phyloP scores from a whole-genome alignment of 306 rosid genomes.

The Canavalia ensiformis region DNA sequence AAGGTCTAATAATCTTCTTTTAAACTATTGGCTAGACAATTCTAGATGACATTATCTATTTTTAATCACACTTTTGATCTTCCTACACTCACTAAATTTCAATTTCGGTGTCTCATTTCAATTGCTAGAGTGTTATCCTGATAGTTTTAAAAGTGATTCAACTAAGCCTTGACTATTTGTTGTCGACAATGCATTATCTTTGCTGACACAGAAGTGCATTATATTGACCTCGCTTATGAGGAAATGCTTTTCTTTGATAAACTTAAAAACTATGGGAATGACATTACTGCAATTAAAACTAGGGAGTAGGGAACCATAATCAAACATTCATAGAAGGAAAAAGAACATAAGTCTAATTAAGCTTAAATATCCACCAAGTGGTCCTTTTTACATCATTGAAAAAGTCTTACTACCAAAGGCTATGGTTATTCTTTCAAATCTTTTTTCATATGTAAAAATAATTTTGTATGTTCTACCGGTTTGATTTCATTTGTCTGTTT shows the following conservation, averaged over 20 bases:
- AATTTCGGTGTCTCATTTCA: not conserved
- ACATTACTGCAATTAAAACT: not conserved
- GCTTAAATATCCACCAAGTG: not conserved
- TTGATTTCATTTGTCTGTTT: not conserved
- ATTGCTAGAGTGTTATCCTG: not conserved
- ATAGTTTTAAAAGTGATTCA: conserved; percentile 11
- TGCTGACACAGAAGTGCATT: not conserved
- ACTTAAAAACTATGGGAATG: not conserved
- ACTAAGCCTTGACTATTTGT: conserved; percentile 14
- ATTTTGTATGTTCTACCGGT: not conserved
- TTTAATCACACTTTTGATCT: not conserved
- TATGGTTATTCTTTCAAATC: not conserved
- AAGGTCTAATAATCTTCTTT: not conserved
- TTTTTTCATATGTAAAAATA: not conserved
- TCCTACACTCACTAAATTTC: not conserved
- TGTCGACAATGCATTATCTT: conserved; percentile 1
- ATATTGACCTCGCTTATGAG: conserved; percentile 19
- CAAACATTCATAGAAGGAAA: not conserved
- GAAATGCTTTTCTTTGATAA: not conserved
- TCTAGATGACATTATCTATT: conserved; percentile 11
- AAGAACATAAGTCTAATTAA: too few relatives aligned
- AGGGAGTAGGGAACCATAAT: not conserved
- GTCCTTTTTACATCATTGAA: not conserved
- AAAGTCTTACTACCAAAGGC: not conserved
- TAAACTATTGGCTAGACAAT: not conserved